These are phyloP conservation scores for Pouteria campechiana DNA, from an alignment of 179 eudicot species.

Conservation along the genomic window DNA sequence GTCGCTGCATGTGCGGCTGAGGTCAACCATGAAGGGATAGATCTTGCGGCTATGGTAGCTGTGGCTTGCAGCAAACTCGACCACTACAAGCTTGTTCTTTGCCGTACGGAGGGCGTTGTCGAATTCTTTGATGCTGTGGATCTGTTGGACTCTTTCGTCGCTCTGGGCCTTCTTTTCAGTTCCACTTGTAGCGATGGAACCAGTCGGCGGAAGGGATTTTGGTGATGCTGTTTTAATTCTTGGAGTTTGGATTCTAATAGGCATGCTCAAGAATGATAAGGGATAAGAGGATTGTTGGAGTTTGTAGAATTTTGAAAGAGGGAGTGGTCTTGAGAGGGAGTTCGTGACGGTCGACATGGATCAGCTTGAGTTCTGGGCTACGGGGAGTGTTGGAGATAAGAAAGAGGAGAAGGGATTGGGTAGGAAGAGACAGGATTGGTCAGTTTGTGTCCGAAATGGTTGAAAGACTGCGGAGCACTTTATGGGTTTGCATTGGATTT, in stretches of 20 bases:
- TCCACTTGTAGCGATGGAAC: no score
- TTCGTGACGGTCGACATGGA: slow-evolving; percentile 31
- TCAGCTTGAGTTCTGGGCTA: neutral
- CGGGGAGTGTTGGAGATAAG: neutral
- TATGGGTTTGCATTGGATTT: neutral
- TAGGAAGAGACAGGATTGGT: neutral
- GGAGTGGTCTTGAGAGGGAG: slow-evolving; percentile 10
- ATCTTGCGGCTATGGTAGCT: slow-evolving; percentile 38
- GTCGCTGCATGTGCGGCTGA: slow-evolving; percentile 74
- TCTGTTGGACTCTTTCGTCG: slow-evolving; percentile 44
- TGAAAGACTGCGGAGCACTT: no score
- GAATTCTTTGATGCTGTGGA: slow-evolving; percentile 62
- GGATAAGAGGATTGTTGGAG: neutral
- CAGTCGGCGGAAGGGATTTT: slow-evolving; percentile 19
- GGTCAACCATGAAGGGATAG: slow-evolving; percentile 85
- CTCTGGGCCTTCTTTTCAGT: slow-evolving; percentile 3
- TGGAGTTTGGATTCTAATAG: slow-evolving; percentile 1
- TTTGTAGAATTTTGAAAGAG: slow-evolving; percentile 7
- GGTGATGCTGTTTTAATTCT: neutral
- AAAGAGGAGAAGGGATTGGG: neutral
- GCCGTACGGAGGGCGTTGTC: slow-evolving; percentile 57
- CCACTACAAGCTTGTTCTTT: slow-evolving; percentile 67
- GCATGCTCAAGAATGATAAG: neutral
- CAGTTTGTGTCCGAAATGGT: no score
- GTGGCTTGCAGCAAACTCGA: slow-evolving; percentile 61